Evolutionary conservation across 2,329 filamentous ascomycete species (phyloP).

Genomic region (Bipolaris gigantea): DNA sequence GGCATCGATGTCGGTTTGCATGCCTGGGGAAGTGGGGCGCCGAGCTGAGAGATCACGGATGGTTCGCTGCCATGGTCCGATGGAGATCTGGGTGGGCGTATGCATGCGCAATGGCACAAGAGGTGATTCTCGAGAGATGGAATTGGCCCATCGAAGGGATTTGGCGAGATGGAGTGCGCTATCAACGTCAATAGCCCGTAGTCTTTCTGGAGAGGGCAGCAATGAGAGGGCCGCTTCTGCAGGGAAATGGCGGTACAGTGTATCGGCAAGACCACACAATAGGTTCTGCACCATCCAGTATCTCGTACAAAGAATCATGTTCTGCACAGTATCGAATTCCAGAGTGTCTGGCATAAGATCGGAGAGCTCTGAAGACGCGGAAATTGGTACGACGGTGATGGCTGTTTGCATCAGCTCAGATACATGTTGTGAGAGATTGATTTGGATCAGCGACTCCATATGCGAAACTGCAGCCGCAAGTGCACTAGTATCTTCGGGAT

Average conservation of each 20-base stretch:
- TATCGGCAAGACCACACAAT: constrained; percentile 31
- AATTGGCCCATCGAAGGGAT: constrained; percentile 26
- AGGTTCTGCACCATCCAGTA: constrained; percentile 33
- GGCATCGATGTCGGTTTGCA: background rate
- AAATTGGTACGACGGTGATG: constrained; percentile 9
- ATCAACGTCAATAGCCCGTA: constrained; percentile 22
- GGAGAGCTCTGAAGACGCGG: constrained; percentile 19
- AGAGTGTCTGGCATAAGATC: constrained; percentile 27
- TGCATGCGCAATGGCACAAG: constrained; percentile 35
- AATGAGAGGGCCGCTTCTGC: constrained; percentile 15
- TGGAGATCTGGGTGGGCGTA: constrained; percentile 30
- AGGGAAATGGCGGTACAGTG: constrained; percentile 29
- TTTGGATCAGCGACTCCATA: constrained; percentile 26
- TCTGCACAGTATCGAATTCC: constrained; percentile 28
- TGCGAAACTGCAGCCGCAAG: constrained; percentile 29
- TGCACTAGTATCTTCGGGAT: constrained; percentile 21
- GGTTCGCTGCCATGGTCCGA: constrained; percentile 31
- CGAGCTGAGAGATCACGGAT: constrained; percentile 11
- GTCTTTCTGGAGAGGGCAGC: constrained; percentile 19
- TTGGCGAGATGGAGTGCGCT: constrained; percentile 27
- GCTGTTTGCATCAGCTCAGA: constrained; percentile 20
- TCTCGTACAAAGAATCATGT: constrained; percentile 27
- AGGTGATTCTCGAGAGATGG: constrained; percentile 24
- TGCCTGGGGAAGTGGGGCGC: background rate
- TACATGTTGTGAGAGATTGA: constrained; percentile 21